These are phyloP conservation scores for Tetracentron sinense DNA, from an alignment of 164 flowering plant genomes.

Conservation along the genomic window DNA sequence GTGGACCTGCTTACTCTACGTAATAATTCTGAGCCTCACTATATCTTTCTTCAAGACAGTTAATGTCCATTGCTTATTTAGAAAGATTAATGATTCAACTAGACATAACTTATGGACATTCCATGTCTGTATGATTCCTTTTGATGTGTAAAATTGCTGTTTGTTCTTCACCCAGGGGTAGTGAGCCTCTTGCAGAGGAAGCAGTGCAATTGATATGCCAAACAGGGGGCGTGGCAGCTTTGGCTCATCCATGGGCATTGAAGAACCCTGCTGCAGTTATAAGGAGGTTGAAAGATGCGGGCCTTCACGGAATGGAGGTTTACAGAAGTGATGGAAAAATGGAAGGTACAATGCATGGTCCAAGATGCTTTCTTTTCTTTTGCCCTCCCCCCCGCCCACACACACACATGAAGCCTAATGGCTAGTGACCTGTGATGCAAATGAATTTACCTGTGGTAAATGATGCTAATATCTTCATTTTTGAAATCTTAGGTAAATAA, in stretches of 20 bases:
- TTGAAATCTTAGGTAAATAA: no score
- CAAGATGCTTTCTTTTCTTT: not conserved
- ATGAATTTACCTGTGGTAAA: no score
- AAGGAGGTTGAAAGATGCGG: constrained; percentile 70
- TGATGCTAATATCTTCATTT: no score
- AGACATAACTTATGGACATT: not conserved
- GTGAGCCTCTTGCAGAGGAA: constrained; percentile 76
- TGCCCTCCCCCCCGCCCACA: not conserved
- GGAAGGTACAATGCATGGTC: constrained; percentile 40
- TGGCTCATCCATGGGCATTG: constrained; percentile 95
- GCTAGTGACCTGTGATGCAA: no score
- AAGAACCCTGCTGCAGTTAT: constrained; percentile 62
- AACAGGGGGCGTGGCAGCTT: constrained; percentile 74
- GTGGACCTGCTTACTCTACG: constrained; percentile 96
- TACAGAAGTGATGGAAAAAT: constrained; percentile 87
- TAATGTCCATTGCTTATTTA: not conserved
- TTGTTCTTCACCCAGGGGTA: constrained; percentile 52
- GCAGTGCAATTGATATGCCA: constrained; percentile 59
- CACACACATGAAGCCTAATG: not conserved
- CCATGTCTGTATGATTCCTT: not conserved
- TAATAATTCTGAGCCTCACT: constrained; percentile 23
- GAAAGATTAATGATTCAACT: not conserved
- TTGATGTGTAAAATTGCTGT: not conserved
- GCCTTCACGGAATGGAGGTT: constrained; percentile 88
- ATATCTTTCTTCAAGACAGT: not conserved